phyloP scores from a whole-genome alignment of 75 land plant genomes.

The Adiantum capillusveneris region DNA sequence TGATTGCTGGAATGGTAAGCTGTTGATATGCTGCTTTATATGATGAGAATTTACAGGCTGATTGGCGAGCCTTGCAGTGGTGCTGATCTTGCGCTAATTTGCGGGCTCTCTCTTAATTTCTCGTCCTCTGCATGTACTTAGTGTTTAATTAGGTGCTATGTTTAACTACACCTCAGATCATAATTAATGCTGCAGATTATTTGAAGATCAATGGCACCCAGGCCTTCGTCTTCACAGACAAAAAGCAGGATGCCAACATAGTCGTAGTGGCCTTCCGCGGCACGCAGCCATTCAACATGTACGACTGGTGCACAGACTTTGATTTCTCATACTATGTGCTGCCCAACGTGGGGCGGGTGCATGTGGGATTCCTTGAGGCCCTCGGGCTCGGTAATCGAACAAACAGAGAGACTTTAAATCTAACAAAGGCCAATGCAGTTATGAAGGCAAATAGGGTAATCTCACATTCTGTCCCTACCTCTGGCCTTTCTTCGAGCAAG shows the following conservation, averaged over 20 bases:
- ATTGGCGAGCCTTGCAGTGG: no score
- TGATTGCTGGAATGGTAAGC: no score
- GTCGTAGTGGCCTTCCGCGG: conserved; percentile 48
- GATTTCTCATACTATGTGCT: conserved; percentile 54
- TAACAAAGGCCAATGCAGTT: background rate
- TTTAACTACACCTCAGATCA: no score
- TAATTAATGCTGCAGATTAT: conserved; percentile 19
- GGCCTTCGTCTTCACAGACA: conserved; percentile 44
- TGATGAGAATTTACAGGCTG: no score
- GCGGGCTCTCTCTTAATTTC: background rate
- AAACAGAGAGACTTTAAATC: background rate
- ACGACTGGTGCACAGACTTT: conserved; percentile 59
- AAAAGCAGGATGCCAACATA: conserved; percentile 32
- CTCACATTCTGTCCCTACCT: conserved; percentile 2
- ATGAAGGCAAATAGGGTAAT: background rate
- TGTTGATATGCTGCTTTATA: no score
- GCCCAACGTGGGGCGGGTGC: conserved; percentile 33
- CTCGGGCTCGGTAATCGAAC: conserved; percentile 21
- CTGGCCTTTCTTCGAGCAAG: conserved; percentile 8
- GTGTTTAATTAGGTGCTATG: no score
- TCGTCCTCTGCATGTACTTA: background rate
- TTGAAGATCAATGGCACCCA: conserved; percentile 36
- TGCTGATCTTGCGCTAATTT: background rate
- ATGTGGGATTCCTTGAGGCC: conserved; percentile 51
- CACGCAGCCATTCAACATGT: conserved; percentile 37